Evolutionary conservation across 257 asterid genomes (phyloP).

Genomic region (Rehmannia glutinosa): DNA sequence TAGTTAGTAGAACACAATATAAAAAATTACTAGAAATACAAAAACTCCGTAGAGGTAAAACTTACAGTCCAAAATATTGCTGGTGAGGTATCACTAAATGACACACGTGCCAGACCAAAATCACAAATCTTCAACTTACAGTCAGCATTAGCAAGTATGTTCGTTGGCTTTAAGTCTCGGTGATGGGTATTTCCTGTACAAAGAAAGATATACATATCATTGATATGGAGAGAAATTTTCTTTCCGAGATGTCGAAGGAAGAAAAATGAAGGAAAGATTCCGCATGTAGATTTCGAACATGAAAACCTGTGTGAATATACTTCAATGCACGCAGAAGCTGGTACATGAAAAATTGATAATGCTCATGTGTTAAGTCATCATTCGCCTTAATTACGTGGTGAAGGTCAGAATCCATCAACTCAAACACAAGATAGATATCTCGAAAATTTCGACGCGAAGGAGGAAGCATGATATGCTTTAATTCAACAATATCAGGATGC

Average conservation of each 20-base stretch:
- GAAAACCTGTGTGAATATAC: conserved; percentile 72
- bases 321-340: conserved; percentile 95
- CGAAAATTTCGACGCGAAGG: conserved; percentile 92
- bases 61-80: conserved; percentile 97
- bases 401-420: conserved; percentile 96
- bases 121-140: conserved; percentile 98
- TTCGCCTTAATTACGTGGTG: conserved; percentile 97
- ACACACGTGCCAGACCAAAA: conserved; percentile 95
- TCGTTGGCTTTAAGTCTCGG: conserved; percentile 92
- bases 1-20: conserved; percentile 1
- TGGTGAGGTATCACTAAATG: conserved; percentile 94
- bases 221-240: not conserved
- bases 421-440: conserved; percentile 87
- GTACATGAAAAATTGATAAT: conserved; percentile 83
- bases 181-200: conserved; percentile 82
- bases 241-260: not conserved
- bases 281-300: too few relatives aligned
- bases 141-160: conserved; percentile 94
- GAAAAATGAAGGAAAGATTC: too few relatives aligned
- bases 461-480: conserved; percentile 95
- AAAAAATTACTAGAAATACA: not conserved
- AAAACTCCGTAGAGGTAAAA: conserved; percentile 1
- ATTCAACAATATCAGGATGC: conserved; percentile 92
- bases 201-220: conserved; percentile 16
- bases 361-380: conserved; percentile 88